Base-by-base conservation (phyloP, 768 basidiomycete genomes). In the Leucocoprinus sp. region DNA sequence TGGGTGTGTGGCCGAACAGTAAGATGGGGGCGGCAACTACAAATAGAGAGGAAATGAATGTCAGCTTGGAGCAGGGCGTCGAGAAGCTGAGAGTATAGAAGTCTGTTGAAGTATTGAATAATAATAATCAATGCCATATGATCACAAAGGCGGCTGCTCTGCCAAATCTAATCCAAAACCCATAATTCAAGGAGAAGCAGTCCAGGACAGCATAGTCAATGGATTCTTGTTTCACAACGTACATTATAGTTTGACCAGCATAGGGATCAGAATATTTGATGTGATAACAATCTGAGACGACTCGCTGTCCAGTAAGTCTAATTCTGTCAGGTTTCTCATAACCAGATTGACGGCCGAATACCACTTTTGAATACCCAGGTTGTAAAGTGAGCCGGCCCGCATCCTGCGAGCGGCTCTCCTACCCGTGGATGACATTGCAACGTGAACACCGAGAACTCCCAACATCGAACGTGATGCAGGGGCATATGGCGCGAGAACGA, bases 1-100 rank as follows among this genome's bases (percentile, higher is more conserved):
- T 69, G 22, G 57, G 54, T 5, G 49, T 64, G 4, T 21, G 9
- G 22, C 42, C 45, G 15, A 8, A 14, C 12, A 14, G 27, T 18
- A 23, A 24, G 17, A 27, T 21, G 17, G 15, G 21, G 8, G 26
- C 19, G 24, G 22, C 19, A 28, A 24, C 24, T 7, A n/a, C 6
- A 6, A 18, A 34, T 22, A 24, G 8, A 6, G 31, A 23, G 28
- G 29, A 35, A 17, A 12, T 18, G 19, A 31, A 21, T 22, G 17
- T 17, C 12, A 31, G 14, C 8, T 12, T 31, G 23, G 35, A 3
- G 8, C 3, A 18, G 35, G 35, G 12, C 35, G 35, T 37, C 35
- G 19, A 37, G 19, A 12, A 18, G 8, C 12, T 37, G 12, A 2
- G 3, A 37, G 15, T 37, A 8, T 31, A 27, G 26, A 27, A 27